Evolutionary conservation across 768 basidiomycete genomes (phyloP).

Genomic region (Termitomyces sp.): DNA sequence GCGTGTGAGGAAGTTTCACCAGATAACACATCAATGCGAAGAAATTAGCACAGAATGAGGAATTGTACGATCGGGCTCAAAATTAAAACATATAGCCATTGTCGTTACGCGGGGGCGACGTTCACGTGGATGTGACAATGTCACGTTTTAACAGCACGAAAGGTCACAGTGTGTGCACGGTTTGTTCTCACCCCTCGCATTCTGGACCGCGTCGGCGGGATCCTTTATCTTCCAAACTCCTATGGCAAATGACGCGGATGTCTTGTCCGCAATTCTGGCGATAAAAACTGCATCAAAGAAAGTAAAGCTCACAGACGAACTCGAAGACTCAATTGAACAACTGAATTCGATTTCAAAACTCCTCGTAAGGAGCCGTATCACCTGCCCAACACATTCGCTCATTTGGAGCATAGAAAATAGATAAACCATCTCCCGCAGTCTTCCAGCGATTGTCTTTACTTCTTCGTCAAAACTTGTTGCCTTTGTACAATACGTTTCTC

Average conservation of each 20-base stretch:
- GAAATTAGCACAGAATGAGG: no score
- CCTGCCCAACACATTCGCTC: not conserved
- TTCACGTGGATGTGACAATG: not conserved
- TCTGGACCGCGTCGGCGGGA: not conserved
- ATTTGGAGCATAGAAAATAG: conserved; percentile 29
- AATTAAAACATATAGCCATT: no score
- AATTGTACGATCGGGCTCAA: no score
- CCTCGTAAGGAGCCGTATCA: conserved; percentile 27
- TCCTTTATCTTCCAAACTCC: not conserved
- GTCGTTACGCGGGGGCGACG: not conserved
- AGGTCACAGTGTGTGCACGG: no score
- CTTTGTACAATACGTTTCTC: conserved; percentile 36
- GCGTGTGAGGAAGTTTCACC: no score
- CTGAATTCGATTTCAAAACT: conserved; percentile 36
- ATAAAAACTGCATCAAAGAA: conserved; percentile 25
- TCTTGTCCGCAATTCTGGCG: conserved; percentile 23
- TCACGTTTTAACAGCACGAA: not conserved
- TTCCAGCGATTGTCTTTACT: conserved; percentile 31
- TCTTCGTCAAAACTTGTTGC: conserved; percentile 36
- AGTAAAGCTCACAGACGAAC: conserved; percentile 20
- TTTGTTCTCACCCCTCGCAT: not conserved
- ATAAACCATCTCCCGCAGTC: conserved; percentile 28
- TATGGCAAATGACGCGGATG: conserved; percentile 12
- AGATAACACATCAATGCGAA: no score
- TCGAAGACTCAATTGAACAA: conserved; percentile 30